phyloP scores from a whole-genome alignment of 2,329 filamentous ascomycete genomes.

The Fusarium sp. region DNA sequence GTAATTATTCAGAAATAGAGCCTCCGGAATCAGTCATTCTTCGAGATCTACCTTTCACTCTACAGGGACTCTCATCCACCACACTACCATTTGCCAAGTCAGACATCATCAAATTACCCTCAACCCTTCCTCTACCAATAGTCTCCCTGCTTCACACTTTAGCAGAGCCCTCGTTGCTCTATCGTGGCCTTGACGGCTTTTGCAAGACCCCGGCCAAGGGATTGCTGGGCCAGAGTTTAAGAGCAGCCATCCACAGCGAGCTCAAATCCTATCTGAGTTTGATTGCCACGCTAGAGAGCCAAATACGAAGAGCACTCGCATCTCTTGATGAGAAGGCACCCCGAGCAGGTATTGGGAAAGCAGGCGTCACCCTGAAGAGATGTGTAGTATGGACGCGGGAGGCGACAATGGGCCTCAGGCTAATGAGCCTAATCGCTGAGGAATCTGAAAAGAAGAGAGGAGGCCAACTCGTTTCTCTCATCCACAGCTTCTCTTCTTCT shows the following conservation, averaged over 20 bases:
- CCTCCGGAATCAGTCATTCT: conserved; percentile 73
- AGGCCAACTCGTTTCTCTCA: conserved; percentile 90
- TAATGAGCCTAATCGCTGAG: conserved; percentile 95
- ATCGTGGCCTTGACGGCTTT: conserved; percentile 81
- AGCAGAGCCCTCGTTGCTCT: conserved; percentile 93
- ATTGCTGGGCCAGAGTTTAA: conserved; percentile 89
- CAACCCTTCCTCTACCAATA: conserved; percentile 82
- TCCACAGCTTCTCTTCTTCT: conserved; percentile 91
- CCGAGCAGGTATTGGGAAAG: conserved; percentile 78
- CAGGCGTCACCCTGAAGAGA: conserved; percentile 91
- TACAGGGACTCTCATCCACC: conserved; percentile 90
- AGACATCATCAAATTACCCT: conserved; percentile 76
- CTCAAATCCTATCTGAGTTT: conserved; percentile 88
- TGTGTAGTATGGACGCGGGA: conserved; percentile 98
- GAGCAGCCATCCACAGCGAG: conserved; percentile 85
- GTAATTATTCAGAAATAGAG: conserved; percentile 64
- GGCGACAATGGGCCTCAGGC: conserved; percentile 90
- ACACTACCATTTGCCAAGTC: conserved; percentile 79
- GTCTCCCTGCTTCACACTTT: conserved; percentile 88
- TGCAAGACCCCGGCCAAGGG: conserved; percentile 83
- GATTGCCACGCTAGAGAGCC: conserved; percentile 90
- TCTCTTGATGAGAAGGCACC: conserved; percentile 75
- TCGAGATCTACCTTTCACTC: conserved; percentile 87
- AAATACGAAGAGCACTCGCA: conserved; percentile 84
- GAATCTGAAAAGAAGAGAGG: conserved; percentile 85